Evolutionary conservation across 305 asterid species (phyloP), one percentile per base, ranked within the genome.

Genomic region (Fraxinus latifolia): DNA sequence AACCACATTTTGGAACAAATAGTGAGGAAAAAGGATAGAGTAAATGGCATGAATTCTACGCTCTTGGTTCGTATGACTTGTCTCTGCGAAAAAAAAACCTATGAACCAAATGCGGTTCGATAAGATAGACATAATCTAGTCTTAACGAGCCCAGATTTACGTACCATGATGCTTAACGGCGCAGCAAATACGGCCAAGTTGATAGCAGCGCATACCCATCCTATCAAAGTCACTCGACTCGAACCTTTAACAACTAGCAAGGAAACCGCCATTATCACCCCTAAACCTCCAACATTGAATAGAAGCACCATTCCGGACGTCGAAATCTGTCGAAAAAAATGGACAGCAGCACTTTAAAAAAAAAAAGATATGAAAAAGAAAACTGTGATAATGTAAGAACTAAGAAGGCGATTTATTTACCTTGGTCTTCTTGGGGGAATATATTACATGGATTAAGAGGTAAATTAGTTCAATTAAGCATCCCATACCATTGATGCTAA

Each of bases 41-140:
- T 82, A 82, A 93, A 88, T 5, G 94, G 94, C 97, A 93, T 91
- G 80, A 82, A 93, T 90, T 93, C 93, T 12, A 91, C 93, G 7
- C 95, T 91, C 83, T 86, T 90, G 3, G 96, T 93, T 79, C 80
- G 82, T 25, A 91, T 89, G 21, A 93, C 96, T 55, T 31, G 88
- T 73, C 88, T 88, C 97, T 93, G 87, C n/a, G 1, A 31, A 12
- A 42, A 27, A 5, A 74, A 8, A 14, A 74, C 1, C 19, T 8
- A 6, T 19, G 19, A n/a, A 60, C 12, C 9, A 4, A 23, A 29
- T 68, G 23, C 15, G 42, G 4, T 37, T 12, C 1, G 25, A n/a
- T 32, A 17, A 32, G 7, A 32, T 21, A 9, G 32, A 21, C 32
- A 60, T 17, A 60, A 19, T 6, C 1, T 19, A 60, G 3, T 62